A percentile compares a stretch with the other conserved stretches of the same genome.
phyloP scores from a whole-genome alignment of 78 protist species.

The Polysphondylium violaceum region DNA sequence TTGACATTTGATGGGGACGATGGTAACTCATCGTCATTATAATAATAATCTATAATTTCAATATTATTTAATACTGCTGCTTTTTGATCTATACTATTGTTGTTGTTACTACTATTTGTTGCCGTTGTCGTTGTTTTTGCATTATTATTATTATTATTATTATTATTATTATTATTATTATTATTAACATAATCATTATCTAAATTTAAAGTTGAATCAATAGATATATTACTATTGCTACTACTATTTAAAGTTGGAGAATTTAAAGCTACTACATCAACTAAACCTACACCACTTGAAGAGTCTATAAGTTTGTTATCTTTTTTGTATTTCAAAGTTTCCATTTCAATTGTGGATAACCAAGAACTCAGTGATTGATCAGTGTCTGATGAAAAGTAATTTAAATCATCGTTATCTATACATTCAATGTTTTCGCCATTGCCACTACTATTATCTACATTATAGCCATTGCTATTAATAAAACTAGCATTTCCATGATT shows the following conservation, averaged over 20 bases:
- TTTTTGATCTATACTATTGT: too few species aligned
- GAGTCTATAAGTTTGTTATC: not conserved
- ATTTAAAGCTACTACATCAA: not conserved
- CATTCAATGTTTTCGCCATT: not conserved
- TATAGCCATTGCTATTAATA: not conserved
- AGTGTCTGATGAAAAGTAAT: constrained; percentile 21
- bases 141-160: not conserved
- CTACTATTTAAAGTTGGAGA: not conserved
- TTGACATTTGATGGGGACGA: too few species aligned
- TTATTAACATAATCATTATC: not conserved
- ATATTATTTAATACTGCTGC: too few species aligned
- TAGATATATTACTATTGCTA: not conserved
- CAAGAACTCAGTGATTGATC: constrained; percentile 20
- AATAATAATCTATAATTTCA: too few species aligned
- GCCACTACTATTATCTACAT: not conserved
- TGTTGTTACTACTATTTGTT: too few species aligned
- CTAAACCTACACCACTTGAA: too few species aligned
- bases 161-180: not conserved
- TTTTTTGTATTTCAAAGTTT: constrained; percentile 15
- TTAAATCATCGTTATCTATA: not conserved
- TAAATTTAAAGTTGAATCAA: too few species aligned
- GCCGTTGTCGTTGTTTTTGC: too few species aligned
- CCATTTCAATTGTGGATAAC: constrained; percentile 30
- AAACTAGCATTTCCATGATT: constrained; percentile 6
- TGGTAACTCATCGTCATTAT: too few species aligned